These are phyloP conservation scores for Gossypioides kirkii DNA, from an alignment of 345 rosid species.

Conservation along the genomic window DNA sequence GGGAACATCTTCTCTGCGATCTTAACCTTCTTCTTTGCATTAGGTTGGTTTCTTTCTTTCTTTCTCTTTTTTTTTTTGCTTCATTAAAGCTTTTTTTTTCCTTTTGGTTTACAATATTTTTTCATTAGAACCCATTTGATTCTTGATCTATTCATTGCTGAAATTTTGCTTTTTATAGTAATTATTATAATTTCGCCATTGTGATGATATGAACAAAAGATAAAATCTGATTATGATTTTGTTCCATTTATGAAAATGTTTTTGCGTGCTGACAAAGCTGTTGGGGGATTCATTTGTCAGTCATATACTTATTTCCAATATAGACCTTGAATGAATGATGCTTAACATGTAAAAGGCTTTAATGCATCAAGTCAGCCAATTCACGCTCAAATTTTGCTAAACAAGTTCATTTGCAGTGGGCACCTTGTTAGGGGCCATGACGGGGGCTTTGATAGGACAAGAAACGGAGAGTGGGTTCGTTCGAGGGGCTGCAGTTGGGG, in stretches of 20 bases:
- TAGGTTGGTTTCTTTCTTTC: constrained; percentile 47
- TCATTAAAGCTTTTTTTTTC: background rate
- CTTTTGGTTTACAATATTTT: too few relatives aligned
- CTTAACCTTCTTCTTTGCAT: constrained; percentile 94
- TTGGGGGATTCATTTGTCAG: background rate
- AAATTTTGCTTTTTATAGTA: background rate
- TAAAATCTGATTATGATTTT: background rate
- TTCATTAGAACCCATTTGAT: constrained; percentile 11
- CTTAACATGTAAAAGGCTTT: background rate
- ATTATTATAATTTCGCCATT: background rate
- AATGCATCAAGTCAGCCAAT: background rate
- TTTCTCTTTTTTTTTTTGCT: background rate
- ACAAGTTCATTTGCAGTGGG: constrained; percentile 56
- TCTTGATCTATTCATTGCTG: constrained; percentile 12
- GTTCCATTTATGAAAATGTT: background rate
- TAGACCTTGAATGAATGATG: background rate
- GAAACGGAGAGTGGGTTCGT: constrained; percentile 99
- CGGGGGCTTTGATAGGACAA: constrained; percentile 98
- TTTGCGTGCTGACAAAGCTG: constrained; percentile 5
- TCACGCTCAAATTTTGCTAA: background rate
- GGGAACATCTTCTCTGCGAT: constrained; percentile 88
- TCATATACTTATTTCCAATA: background rate
- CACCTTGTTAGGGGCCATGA: constrained; percentile 92
- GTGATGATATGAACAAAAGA: background rate
- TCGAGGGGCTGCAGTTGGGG: constrained; percentile 96